phyloP scores from a whole-genome alignment of 129 eudicot species.

The Flaveria sonorensis region DNA sequence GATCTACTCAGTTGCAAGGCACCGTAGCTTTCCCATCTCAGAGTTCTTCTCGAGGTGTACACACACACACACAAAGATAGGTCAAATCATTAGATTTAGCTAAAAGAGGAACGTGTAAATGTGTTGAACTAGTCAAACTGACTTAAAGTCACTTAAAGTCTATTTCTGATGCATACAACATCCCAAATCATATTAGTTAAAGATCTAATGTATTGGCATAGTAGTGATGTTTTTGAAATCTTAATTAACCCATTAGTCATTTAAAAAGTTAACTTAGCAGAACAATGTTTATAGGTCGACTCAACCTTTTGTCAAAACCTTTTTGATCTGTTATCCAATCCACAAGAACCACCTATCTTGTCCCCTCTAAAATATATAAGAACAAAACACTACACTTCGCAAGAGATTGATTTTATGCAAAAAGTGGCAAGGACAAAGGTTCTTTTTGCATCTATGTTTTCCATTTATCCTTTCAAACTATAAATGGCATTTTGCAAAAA shows the following conservation, averaged over 20 bases:
- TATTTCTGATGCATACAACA: not conserved
- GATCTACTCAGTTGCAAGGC: slow-evolving; percentile 50
- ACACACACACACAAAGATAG: not conserved
- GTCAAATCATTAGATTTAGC: not conserved
- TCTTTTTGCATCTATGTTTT: not conserved
- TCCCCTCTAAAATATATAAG: not conserved
- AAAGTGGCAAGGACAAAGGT: not conserved
- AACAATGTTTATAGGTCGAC: not conserved
- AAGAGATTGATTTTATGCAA: not conserved
- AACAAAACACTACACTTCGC: not conserved
- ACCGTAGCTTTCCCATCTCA: slow-evolving; percentile 51
- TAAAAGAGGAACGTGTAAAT: not conserved
- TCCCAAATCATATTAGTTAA: not conserved
- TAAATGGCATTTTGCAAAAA: slow-evolving; percentile 5
- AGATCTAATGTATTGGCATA: not conserved
- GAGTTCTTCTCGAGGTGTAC: slow-evolving; percentile 57
- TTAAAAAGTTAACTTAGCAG: not conserved
- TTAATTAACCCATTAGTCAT: not conserved
- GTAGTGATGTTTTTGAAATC: not conserved
- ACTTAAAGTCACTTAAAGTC: not conserved
- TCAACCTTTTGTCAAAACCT: not conserved
- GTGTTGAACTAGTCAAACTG: not conserved
- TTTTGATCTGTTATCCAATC: not conserved
- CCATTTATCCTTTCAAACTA: not conserved
- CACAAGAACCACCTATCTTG: not conserved